These are phyloP conservation scores for Fomitopsis betulina DNA, from an alignment of 1,284 basidiomycete species.

Conservation along the genomic window DNA sequence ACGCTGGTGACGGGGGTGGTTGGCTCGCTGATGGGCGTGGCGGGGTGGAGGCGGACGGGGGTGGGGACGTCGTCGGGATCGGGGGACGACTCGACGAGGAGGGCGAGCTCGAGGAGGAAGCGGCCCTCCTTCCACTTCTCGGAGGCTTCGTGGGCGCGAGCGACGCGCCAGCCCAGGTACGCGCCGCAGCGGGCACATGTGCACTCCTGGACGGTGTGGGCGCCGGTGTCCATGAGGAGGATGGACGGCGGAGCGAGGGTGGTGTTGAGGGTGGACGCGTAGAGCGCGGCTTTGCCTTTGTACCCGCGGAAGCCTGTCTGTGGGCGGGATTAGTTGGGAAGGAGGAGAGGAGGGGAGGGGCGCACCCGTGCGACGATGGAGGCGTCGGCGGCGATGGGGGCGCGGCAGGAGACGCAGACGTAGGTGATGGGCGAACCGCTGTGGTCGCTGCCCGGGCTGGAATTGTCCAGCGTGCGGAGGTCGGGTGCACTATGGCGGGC, in stretches of 20 bases:
- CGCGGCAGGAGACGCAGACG: neutral
- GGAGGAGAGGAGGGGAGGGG: slow-evolving; percentile 7
- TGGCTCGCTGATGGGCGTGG: neutral
- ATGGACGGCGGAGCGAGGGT: slow-evolving; percentile 27
- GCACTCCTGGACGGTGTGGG: slow-evolving; percentile 56
- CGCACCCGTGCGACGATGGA: slow-evolving; percentile 11
- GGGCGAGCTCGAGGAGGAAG: slow-evolving; percentile 52
- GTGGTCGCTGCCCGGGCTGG: neutral
- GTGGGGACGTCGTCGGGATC: neutral
- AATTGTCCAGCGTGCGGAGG: neutral
- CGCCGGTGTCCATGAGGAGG: slow-evolving; percentile 59
- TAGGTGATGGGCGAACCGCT: neutral
- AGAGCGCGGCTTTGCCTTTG: slow-evolving; percentile 27
- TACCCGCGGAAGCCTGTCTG: slow-evolving; percentile 25
- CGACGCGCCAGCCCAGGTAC: slow-evolving; percentile 61
- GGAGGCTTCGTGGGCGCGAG: slow-evolving; percentile 48
- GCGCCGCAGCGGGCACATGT: slow-evolving; percentile 42
- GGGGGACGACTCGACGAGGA: slow-evolving; percentile 20
- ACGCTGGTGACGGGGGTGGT: neutral
- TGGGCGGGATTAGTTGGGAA: neutral
- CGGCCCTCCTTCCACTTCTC: slow-evolving; percentile 63
- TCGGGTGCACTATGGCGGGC: neutral
- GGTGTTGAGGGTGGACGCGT: slow-evolving; percentile 19
- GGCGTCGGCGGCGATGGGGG: neutral
- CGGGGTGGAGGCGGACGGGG: neutral